Base-by-base conservation (phyloP, 768 basidiomycete species). In the Auriscalpium microsporum region DNA sequence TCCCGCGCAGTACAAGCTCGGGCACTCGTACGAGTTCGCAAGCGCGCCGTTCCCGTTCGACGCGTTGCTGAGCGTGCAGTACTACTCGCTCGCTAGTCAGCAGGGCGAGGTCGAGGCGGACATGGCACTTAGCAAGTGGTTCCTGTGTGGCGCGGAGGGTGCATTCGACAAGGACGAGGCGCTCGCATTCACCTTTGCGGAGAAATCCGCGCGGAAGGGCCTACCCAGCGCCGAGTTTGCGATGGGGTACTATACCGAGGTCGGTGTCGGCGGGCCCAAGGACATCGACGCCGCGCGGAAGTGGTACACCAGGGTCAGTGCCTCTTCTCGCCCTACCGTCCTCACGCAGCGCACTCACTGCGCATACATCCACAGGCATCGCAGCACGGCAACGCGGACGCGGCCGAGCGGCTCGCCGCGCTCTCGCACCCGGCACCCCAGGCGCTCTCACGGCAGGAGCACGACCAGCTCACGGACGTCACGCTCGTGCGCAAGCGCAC, bases 81-180 rank as follows among this genome's bases (percentile, higher is more conserved):
- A 91, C 66, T 97, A 97, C 69, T 77, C 75, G 8, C 73, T 88
- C 11, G 91, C 90, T 0, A 86, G 83, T 55, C 86, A 94, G 69
- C 82, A 87, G 56, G 90, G 90, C 36, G 91, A 96, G 68, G 76
- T 80, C 21, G 94, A 97, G 67, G 95, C 95, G 0, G 93, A 98
- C 66, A 94, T 97, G 93, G 94, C 93, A 2, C 78, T 97, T 52
- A 86, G 83, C 69, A 97, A 96, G 71, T 98, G 95, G 94, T 97
- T 96, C 75, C 72, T 98, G 49, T 94, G 93, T 65, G 94, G 94
- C 4, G 83, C 85, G 5, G 76, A 78, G 37, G 80, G 80, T 8
- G 71, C 75, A 13, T 94, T 96, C 62, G 89, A 90, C 40, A 92
- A 93, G 69, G 90, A 94, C 67, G 93, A 96, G 66, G 72, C 67